phyloP scores from a whole-genome alignment of 305 asterid genomes.

The Rubia peregrina region DNA sequence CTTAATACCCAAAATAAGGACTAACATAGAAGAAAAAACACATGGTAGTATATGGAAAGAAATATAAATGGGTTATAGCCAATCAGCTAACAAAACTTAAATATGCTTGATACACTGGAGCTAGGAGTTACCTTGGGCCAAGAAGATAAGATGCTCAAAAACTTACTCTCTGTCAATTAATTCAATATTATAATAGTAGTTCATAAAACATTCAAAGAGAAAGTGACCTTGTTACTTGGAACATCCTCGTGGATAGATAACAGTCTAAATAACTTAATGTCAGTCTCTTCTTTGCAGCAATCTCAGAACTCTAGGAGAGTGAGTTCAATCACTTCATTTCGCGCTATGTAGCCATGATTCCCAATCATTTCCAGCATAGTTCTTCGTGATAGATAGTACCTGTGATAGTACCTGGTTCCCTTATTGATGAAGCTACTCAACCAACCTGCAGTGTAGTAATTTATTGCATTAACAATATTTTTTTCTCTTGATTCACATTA shows the following conservation, averaged over 20 bases:
- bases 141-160: neutral
- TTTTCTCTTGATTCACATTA: too few species aligned
- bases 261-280: slow-evolving; percentile 33
- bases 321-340: slow-evolving; percentile 55
- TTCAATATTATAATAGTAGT: neutral
- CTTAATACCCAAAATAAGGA: too few species aligned
- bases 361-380: slow-evolving; percentile 30
- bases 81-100: too few species aligned
- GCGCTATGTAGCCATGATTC: too few species aligned
- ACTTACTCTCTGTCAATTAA: neutral
- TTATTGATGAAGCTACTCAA: slow-evolving; percentile 40
- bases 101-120: too few species aligned
- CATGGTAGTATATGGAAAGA: too few species aligned
- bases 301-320: slow-evolving; percentile 43
- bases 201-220: too few species aligned
- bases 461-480: too few species aligned
- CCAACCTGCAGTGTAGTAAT: slow-evolving; percentile 22
- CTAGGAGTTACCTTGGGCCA: neutral
- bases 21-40: too few species aligned
- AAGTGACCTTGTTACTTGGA: slow-evolving; percentile 30
- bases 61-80: too few species aligned
- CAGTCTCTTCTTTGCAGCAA: slow-evolving; percentile 46
- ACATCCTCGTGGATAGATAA: slow-evolving; percentile 34
- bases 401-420: slow-evolving; percentile 66
- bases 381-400: slow-evolving; percentile 64